Percentiles rank a stretch among this genome's conserved stretches.
Conservation (phyloP, 371 early-diverging fungal genomes). For the Mucor plumbeus region DNA sequence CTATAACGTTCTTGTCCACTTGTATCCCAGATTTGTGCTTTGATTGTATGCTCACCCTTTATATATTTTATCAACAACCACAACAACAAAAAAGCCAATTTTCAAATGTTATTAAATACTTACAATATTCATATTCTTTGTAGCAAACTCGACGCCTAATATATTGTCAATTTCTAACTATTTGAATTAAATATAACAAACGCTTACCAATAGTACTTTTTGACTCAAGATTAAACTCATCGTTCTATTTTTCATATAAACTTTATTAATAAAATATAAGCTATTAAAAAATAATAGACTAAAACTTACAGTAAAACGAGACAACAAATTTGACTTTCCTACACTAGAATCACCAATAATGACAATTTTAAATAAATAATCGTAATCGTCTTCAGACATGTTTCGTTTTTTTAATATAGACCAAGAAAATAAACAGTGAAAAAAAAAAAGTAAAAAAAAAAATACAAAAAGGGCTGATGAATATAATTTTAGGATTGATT, state of each 20-base stretch:
- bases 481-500: neutral
- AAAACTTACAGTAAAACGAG: conserved; percentile 43
- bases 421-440: too few species aligned
- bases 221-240: conserved; percentile 97
- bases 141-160: conserved; percentile 58
- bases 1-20: conserved; percentile 81
- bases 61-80: conserved; percentile 13
- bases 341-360: conserved; percentile 55
- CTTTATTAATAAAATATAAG: neutral
- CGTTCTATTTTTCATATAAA: conserved; percentile 51
- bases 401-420: neutral
- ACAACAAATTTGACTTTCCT: conserved; percentile 52
- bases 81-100: neutral
- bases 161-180: neutral
- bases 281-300: too few species aligned
- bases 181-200: neutral
- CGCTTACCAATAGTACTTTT: conserved; percentile 94
- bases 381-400: conserved; percentile 49
- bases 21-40: conserved; percentile 93
- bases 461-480: neutral
- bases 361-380: conserved; percentile 57
- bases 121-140: conserved; percentile 54
- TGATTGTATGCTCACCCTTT: conserved; percentile 53
- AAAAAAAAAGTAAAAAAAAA: neutral
- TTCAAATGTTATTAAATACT: conserved; percentile 38